Conservation (phyloP, 805 yeast genomes). For the Hanseniaspora osmophila region DNA sequence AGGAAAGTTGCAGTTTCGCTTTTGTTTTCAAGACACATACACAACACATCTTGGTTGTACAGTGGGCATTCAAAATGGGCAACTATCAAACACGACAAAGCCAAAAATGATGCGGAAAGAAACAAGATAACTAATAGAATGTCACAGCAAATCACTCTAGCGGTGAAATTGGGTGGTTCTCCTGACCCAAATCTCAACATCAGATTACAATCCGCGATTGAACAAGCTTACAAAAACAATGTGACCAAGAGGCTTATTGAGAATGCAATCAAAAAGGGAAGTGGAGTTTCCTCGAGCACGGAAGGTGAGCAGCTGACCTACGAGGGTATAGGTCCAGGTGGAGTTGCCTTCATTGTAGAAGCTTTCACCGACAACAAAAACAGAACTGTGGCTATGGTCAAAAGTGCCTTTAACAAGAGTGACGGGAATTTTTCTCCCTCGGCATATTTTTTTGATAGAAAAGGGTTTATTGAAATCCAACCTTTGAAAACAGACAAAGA, state of each 20-base stretch:
- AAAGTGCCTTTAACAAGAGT: conserved; percentile 58
- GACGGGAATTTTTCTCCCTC: conserved; percentile 68
- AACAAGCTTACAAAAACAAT: conserved; percentile 37
- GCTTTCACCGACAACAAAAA: conserved; percentile 82
- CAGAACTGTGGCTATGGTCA: conserved; percentile 61
- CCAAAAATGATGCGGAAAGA: conserved; percentile 74
- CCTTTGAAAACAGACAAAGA: conserved; percentile 19
- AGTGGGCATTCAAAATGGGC: conserved; percentile 93
- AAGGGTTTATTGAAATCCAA: conserved; percentile 55
- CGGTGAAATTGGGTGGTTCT: conserved; percentile 50
- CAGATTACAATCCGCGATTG: conserved; percentile 56
- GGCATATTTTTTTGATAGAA: conserved; percentile 49
- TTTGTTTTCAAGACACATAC: not conserved
- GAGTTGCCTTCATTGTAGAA: conserved; percentile 73
- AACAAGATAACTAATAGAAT: conserved; percentile 55
- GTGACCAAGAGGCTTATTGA: conserved; percentile 58
- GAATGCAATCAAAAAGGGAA: conserved; percentile 72
- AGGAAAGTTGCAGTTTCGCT: not conserved
- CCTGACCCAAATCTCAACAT: conserved; percentile 45
- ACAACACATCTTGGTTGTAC: not conserved
- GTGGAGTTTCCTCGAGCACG: conserved; percentile 40
- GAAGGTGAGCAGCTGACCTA: conserved; percentile 42
- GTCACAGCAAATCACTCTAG: conserved; percentile 59
- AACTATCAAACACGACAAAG: conserved; percentile 84
- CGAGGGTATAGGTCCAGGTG: conserved; percentile 90